phyloP scores from a whole-genome alignment of 2,329 filamentous ascomycete genomes.

The Colletotrichum sp. region DNA sequence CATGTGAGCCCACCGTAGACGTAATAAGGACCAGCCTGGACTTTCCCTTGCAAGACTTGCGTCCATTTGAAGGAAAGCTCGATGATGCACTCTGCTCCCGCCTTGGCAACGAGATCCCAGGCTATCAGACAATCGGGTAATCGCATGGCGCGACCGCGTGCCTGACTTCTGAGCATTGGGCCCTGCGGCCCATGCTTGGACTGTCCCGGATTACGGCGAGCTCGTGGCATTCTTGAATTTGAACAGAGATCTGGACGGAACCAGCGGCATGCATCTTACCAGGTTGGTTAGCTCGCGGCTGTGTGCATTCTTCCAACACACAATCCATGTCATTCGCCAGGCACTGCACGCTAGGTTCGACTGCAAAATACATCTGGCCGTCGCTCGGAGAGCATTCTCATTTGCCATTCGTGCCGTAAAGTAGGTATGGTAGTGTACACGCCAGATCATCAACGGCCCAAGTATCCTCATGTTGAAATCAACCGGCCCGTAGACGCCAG shows the following conservation, averaged over 20 bases:
- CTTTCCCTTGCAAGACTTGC: neutral
- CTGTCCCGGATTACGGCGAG: neutral
- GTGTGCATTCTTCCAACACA: neutral
- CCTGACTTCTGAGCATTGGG: neutral
- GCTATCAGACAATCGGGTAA: neutral
- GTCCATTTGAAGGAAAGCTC: neutral
- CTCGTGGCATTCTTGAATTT: neutral
- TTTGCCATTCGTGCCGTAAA: neutral
- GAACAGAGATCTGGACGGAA: neutral
- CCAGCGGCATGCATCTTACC: neutral
- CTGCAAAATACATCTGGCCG: neutral
- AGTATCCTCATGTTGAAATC: neutral
- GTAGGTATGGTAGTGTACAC: slow-evolving; percentile 6
- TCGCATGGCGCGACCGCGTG: neutral
- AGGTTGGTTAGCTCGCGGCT: neutral
- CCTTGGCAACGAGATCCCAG: neutral
- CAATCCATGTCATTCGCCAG: neutral
- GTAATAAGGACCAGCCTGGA: neutral
- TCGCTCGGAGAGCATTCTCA: neutral
- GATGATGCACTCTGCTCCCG: neutral
- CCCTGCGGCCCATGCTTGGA: neutral
- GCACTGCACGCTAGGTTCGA: neutral
- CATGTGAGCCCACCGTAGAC: slow-evolving; percentile 17
- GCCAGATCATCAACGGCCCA: neutral
- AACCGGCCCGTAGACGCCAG: neutral